phyloP scores from a whole-genome alignment of 345 rosid species.

The Salix purpurea region DNA sequence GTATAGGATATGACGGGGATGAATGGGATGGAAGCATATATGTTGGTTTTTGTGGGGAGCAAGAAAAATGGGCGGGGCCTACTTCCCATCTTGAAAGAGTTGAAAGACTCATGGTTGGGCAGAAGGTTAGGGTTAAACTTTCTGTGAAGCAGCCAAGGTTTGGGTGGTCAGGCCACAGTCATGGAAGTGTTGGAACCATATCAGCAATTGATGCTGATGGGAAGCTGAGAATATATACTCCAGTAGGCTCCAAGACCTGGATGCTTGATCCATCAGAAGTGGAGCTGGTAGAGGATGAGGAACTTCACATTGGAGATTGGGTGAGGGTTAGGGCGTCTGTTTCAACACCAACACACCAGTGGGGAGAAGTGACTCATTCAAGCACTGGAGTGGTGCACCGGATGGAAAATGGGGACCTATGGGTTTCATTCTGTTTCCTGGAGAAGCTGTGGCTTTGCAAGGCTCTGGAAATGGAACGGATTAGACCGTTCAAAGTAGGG shows the following conservation, averaged over 20 bases:
- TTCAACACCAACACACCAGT: constrained; percentile 73
- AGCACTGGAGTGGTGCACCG: constrained; percentile 90
- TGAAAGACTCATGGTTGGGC: constrained; percentile 56
- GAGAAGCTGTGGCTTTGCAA: constrained; percentile 95
- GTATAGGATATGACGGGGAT: constrained; percentile 74
- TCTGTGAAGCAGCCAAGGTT: constrained; percentile 88
- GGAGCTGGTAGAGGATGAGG: constrained; percentile 76
- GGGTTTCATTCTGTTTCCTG: constrained; percentile 83
- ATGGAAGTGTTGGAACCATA: constrained; percentile 69
- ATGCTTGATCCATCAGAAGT: constrained; percentile 95
- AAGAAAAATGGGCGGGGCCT: constrained; percentile 86
- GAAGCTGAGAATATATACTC: constrained; percentile 84
- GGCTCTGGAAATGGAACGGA: constrained; percentile 70
- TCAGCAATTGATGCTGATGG: constrained; percentile 93
- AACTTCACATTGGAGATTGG: constrained; percentile 83
- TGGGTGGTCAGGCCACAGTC: constrained; percentile 94
- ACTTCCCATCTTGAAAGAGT: constrained; percentile 67
- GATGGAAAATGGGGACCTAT: constrained; percentile 70
- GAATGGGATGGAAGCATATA: constrained; percentile 76
- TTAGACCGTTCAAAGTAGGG: constrained; percentile 66
- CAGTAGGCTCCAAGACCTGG: constrained; percentile 93
- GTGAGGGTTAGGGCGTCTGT: constrained; percentile 64
- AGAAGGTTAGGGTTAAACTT: constrained; percentile 66
- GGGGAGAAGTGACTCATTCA: constrained; percentile 93
- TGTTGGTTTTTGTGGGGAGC: constrained; percentile 87